phyloP scores from a whole-genome alignment of 148 eudicot genomes.

The Fagopyrum esculentum region DNA sequence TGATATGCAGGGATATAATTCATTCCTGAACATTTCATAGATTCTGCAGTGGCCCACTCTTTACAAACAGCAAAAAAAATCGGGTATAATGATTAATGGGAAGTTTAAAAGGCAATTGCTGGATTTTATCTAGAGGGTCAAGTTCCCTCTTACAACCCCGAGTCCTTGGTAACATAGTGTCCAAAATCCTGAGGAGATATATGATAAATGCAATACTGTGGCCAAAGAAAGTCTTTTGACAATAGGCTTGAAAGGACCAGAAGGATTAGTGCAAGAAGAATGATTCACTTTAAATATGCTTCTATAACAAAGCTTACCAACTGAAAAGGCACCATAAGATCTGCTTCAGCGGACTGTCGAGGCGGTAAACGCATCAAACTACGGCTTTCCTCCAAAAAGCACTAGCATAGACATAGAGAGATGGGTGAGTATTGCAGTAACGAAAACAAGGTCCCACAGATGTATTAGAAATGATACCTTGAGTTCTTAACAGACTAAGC shows the following conservation, averaged over 20 bases:
- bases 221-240: neutral
- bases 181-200: neutral
- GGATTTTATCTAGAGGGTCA: neutral
- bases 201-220: neutral
- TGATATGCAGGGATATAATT: neutral
- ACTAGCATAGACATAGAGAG: conserved; percentile 39
- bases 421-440: neutral
- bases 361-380: conserved; percentile 95
- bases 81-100: neutral
- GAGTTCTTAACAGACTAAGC: neutral
- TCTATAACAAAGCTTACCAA: conserved; percentile 35
- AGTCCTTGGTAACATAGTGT: neutral
- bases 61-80: neutral
- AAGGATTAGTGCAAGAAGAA: neutral
- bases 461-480: neutral
- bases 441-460: neutral
- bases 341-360: conserved; percentile 99
- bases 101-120: neutral
- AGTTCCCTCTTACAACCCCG: neutral
- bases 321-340: conserved; percentile 99
- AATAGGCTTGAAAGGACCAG: neutral
- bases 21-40: neutral
- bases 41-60: neutral
- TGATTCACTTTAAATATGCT: neutral
- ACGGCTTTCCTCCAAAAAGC: conserved; percentile 95